Base-by-base conservation (phyloP, 1,284 basidiomycete genomes). In the Leccinum subfulvum region DNA sequence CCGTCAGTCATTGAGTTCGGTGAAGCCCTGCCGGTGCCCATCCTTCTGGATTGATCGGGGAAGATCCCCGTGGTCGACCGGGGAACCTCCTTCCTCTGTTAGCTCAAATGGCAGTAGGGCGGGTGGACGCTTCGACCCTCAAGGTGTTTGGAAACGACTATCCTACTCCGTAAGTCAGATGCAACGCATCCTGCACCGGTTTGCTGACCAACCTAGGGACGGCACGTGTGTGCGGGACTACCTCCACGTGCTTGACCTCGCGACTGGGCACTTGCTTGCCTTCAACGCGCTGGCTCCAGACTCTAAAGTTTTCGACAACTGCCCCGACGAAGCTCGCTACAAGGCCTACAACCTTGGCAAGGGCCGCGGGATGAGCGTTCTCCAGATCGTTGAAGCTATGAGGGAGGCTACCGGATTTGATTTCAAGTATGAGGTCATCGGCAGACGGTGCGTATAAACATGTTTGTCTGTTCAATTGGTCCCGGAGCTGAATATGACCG, bases 101-200 rank as follows among this genome's bases (percentile, higher is more conserved):
- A 51, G 92, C 95, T 4, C 95, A 98, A 63, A 98, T 99, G 86
- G 96, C 97, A 3, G 82, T 95, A 60, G 97, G 97, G 51, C 89
- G 95, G 66, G 87, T 96, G 71, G 87, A 90, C 67, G 88, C 92
- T 64, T 79, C 86, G 9, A 88, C 85, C 7, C 81, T 99, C 62
- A 92, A 95, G 75, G 93, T 99, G 13, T 99, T 98, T 74, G 97
- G 97, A 57, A 94, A 97, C 75, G 95, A 99, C 78, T 99, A 98
- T 78, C 95, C 96, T 30, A 99, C 97, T 2, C 88, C 86, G 91
- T 93, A 69, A 71, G 90, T 77, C 18, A 16, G 49, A 35, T 23
- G 5, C 13, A 4, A 23, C 26, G 35, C 3, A 11, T 5, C 0
- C 0, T 16, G 11, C 39, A 10, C 35, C 18, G 4, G 23, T 65